Conservation (phyloP, 441 rosid species). For the Metrosideros polymorpha region DNA sequence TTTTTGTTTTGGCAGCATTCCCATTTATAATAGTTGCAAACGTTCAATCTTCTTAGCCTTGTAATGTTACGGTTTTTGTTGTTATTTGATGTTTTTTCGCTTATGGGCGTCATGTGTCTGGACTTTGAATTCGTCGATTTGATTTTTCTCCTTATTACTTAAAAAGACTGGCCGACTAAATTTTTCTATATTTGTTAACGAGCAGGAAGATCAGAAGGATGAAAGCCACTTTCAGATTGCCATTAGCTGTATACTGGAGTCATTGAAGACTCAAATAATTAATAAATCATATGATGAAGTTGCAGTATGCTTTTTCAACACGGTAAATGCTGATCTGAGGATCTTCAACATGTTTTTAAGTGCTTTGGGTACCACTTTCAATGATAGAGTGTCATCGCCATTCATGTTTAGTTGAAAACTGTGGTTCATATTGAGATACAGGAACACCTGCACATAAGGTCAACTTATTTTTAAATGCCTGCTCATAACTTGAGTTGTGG, state of each 20-base stretch:
- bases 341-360: not conserved
- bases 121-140: not conserved
- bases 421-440: not conserved
- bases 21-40: not conserved
- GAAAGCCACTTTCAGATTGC: slow-evolving; percentile 74
- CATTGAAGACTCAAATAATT: slow-evolving; percentile 78
- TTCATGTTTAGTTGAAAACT: not conserved
- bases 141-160: not conserved
- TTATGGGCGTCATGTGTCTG: not conserved
- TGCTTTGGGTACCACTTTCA: not conserved
- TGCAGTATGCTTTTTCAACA: slow-evolving; percentile 87
- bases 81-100: not conserved
- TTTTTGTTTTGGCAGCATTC: not conserved
- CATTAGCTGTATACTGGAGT: slow-evolving; percentile 57
- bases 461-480: not conserved
- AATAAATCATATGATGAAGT: slow-evolving; percentile 77
- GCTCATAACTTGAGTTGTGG: slow-evolving; percentile 2
- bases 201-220: slow-evolving; percentile 47
- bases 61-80: not conserved
- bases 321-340: slow-evolving; percentile 36
- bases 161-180: not conserved
- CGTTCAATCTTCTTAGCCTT: not conserved
- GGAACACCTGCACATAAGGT: not conserved
- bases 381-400: not conserved
- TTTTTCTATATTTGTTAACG: not conserved